Conservation (phyloP, 176 grass and related monocot species). For the Phyllostachys edulis region DNA sequence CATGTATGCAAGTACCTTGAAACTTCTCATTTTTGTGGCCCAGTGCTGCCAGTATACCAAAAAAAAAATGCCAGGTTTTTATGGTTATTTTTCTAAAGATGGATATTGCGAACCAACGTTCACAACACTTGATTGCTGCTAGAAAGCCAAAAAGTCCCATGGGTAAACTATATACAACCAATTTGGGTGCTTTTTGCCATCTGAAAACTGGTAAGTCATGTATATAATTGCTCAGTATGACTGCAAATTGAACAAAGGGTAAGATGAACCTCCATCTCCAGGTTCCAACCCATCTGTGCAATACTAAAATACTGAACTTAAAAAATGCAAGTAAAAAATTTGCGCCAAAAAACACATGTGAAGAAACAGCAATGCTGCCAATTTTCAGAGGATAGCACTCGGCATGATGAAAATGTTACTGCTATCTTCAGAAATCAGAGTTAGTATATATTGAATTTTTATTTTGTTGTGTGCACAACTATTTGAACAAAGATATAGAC, state of each 20-base stretch:
- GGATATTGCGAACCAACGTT: too few relatives aligned
- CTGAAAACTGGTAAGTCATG: neutral
- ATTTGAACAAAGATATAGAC: neutral
- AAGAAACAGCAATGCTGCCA: neutral
- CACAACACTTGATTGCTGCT: neutral
- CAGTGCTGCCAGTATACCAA: neutral
- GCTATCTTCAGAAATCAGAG: neutral
- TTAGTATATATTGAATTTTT: neutral
- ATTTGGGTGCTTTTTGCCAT: neutral
- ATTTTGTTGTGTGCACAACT: neutral
- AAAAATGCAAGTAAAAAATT: neutral
- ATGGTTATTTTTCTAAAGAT: neutral
- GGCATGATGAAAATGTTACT: neutral
- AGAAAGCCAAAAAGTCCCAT: slow-evolving; percentile 15
- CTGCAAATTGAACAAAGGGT: neutral
- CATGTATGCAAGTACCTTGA: slow-evolving; percentile 38
- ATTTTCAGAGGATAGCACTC: neutral
- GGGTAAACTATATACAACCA: neutral
- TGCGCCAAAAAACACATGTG: neutral
- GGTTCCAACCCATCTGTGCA: neutral
- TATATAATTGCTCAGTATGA: neutral
- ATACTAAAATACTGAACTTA: neutral
- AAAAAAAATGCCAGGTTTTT: neutral
- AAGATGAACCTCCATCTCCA: neutral
- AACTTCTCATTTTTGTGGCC: slow-evolving; percentile 25